Percentiles rank a stretch among this genome's conserved stretches.
phyloP scores from a whole-genome alignment of 306 rosid species.

The Chamaecrista fasciculata region DNA sequence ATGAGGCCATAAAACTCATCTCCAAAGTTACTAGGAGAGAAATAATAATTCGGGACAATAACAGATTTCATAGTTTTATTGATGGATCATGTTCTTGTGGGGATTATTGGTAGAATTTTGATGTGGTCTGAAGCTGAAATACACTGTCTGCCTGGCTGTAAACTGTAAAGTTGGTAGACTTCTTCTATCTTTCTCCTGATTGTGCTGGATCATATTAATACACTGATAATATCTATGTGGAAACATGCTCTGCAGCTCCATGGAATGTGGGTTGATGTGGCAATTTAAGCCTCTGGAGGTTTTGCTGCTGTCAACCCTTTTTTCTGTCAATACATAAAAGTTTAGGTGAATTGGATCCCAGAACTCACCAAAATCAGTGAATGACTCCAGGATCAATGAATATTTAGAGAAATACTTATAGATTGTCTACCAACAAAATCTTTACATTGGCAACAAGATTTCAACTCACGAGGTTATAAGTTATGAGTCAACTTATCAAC shows the following conservation, averaged over 20 bases:
- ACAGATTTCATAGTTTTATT: slow-evolving; percentile 60
- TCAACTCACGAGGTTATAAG: too few species aligned
- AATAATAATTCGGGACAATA: slow-evolving; percentile 60
- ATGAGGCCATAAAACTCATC: slow-evolving; percentile 63
- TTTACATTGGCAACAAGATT: too few species aligned
- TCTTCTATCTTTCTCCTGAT: slow-evolving; percentile 15
- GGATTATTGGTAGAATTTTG: slow-evolving; percentile 58
- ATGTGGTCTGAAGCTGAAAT: not conserved
- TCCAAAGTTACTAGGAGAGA: slow-evolving; percentile 58
- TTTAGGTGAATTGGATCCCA: too few species aligned
- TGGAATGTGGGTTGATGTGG: not conserved
- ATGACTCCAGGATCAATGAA: too few species aligned
- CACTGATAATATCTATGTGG: too few species aligned
- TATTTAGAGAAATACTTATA: too few species aligned
- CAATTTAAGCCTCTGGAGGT: not conserved
- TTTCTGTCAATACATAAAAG: too few species aligned
- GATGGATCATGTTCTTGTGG: slow-evolving; percentile 68
- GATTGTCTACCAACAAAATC: too few species aligned
- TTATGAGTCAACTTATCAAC: too few species aligned
- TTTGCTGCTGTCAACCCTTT: not conserved
- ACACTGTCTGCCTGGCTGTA: slow-evolving; percentile 10
- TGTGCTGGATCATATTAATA: not conserved
- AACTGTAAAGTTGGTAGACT: not conserved
- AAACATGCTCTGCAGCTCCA: not conserved
- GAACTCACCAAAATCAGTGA: too few species aligned